These are phyloP conservation scores for Coniochaeta ligniaria DNA, from an alignment of 2,329 filamentous ascomycete species.

Conservation along the genomic window DNA sequence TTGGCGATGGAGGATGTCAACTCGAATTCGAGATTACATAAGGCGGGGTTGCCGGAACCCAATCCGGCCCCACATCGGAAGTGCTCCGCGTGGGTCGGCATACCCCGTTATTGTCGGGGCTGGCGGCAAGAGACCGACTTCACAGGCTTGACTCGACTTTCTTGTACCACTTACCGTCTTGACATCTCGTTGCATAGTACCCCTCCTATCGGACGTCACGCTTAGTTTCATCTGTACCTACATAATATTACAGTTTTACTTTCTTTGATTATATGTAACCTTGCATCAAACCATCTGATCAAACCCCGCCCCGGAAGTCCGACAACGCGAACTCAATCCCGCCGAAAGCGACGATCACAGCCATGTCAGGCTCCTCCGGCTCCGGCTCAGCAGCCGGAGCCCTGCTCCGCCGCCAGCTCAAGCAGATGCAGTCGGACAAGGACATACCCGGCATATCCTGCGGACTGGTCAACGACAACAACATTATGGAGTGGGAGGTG, in stretches of 20 bases:
- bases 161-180: not conserved
- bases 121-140: not conserved
- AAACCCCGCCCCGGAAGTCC: not conserved
- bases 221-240: too few relatives aligned
- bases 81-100: not conserved
- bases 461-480: conserved; percentile 74
- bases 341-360: too few relatives aligned
- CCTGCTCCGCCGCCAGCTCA: conserved; percentile 78
- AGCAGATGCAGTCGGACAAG: conserved; percentile 87
- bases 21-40: not conserved
- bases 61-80: not conserved
- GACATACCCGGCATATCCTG: conserved; percentile 93
- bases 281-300: not conserved
- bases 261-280: too few relatives aligned
- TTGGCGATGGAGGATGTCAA: too few relatives aligned
- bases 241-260: not conserved
- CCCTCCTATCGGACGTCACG: too few relatives aligned
- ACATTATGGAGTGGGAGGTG: conserved; percentile 96
- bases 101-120: not conserved
- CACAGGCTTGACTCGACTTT: not conserved
- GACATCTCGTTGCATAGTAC: too few relatives aligned
- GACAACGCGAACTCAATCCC: not conserved
- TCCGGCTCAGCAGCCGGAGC: conserved; percentile 50
- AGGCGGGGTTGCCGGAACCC: not conserved
- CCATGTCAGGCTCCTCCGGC: not conserved